A percentile compares a stretch with the other conserved stretches of the same genome.
These are phyloP conservation scores for Tricholoma flavovirens DNA, from an alignment of 768 basidiomycete genomes.

Conservation along the genomic window DNA sequence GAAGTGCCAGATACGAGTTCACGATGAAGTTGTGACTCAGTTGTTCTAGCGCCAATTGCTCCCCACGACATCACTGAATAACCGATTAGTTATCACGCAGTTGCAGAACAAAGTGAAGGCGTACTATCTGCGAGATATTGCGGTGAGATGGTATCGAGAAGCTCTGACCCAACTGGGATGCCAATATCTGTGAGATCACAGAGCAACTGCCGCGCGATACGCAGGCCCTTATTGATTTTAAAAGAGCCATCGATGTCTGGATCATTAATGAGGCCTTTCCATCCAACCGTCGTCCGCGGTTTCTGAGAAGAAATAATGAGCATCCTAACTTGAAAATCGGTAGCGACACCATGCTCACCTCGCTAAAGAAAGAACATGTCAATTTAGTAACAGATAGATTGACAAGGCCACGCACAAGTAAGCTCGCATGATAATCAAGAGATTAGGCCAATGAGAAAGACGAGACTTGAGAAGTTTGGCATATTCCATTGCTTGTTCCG, in stretches of 20 bases:
- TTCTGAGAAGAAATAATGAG: conserved; percentile 46
- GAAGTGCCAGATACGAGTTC: conserved; percentile 95
- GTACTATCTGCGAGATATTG: conserved; percentile 77
- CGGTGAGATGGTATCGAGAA: conserved; percentile 75
- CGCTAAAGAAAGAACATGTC: conserved; percentile 21
- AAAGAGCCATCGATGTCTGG: conserved; percentile 94
- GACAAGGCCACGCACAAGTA: conserved; percentile 74
- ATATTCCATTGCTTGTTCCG: conserved; percentile 81
- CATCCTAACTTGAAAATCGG: conserved; percentile 1
- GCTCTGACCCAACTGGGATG: conserved; percentile 90
- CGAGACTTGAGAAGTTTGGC: conserved; percentile 67
- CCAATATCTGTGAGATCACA: conserved; percentile 88
- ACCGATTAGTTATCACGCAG: conserved; percentile 2
- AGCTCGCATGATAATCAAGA: conserved; percentile 92
- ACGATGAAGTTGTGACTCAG: conserved; percentile 94
- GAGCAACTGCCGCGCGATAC: conserved; percentile 80
- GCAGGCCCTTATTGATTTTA: conserved; percentile 95
- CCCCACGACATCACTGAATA: conserved; percentile 77
- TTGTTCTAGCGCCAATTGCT: conserved; percentile 95
- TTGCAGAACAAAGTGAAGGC: conserved; percentile 14
- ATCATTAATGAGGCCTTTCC: conserved; percentile 95
- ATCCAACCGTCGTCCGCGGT: conserved; percentile 95
- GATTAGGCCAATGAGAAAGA: conserved; percentile 61
- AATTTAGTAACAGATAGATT: background rate
- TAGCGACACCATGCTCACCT: conserved; percentile 19